phyloP scores from a whole-genome alignment of 148 eudicot species.

The Arctostaphylos glauca region DNA sequence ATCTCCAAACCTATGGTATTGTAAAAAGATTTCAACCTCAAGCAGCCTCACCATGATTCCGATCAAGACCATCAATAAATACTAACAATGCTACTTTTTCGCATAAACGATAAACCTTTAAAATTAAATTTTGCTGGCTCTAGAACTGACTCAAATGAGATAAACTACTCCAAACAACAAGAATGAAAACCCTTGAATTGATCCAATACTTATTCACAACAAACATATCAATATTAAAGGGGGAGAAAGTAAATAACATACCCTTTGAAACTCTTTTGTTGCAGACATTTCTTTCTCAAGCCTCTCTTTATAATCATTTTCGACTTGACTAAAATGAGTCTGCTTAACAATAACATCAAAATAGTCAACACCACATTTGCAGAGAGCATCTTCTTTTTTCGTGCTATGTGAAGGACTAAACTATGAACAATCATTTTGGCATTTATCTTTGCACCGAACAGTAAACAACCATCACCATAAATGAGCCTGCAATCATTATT shows the following conservation, averaged over 20 bases:
- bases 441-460: background rate
- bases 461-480: background rate
- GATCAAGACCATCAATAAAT: background rate
- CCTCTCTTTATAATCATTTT: slow-evolving; percentile 77
- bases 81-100: slow-evolving; percentile 8
- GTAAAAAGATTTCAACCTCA: background rate
- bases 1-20: background rate
- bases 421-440: background rate
- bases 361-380: slow-evolving; percentile 9
- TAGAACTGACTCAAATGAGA: background rate
- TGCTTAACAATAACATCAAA: slow-evolving; percentile 23
- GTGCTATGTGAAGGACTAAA: background rate
- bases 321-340: slow-evolving; percentile 81
- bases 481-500: background rate
- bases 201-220: background rate
- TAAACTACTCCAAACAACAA: background rate
- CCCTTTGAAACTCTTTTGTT: slow-evolving; percentile 66
- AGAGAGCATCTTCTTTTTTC: background rate
- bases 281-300: slow-evolving; percentile 68
- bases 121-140: background rate
- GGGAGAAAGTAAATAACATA: slow-evolving; percentile 12
- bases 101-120: background rate
- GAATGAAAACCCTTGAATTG: background rate
- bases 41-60: background rate
- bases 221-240: background rate